Conservation (phyloP, 2,329 filamentous ascomycete genomes). For the Apiospora hydei region DNA sequence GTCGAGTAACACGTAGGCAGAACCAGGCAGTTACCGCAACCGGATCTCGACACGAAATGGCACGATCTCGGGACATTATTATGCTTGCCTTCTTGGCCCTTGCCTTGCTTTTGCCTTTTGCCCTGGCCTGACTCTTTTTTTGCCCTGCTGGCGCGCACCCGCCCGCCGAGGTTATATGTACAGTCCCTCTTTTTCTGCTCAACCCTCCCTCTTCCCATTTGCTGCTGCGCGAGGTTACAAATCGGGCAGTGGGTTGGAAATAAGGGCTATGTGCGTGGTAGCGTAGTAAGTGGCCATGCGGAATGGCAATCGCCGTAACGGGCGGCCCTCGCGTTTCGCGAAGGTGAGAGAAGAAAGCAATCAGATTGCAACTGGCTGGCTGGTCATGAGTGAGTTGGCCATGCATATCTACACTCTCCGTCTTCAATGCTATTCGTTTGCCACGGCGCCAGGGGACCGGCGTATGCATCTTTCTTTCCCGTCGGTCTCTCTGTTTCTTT, state of each 20-base stretch:
- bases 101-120: background rate
- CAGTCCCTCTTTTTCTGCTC: conserved; percentile 1
- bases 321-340: background rate
- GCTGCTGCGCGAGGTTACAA: background rate
- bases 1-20: conserved; percentile 5
- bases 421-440: conserved; percentile 9
- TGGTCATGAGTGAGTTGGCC: conserved; percentile 18
- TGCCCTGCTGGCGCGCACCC: conserved; percentile 13
- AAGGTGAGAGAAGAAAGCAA: conserved; percentile 13
- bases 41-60: conserved; percentile 17
- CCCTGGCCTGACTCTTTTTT: background rate
- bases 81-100: background rate
- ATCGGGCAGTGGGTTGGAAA: background rate
- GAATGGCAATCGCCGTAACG: conserved; percentile 13
- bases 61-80: conserved; percentile 21
- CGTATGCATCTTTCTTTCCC: conserved; percentile 5
- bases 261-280: background rate
- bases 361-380: conserved; percentile 2
- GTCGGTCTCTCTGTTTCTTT: background rate
- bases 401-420: conserved; percentile 12
- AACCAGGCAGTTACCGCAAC: conserved; percentile 19
- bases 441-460: background rate
- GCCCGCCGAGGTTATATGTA: background rate
- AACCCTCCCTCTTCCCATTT: background rate
- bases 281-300: background rate